These are phyloP conservation scores for Plasmodium billcollinsi DNA, from an alignment of 169 alveolate genomes.

Conservation along the genomic window DNA sequence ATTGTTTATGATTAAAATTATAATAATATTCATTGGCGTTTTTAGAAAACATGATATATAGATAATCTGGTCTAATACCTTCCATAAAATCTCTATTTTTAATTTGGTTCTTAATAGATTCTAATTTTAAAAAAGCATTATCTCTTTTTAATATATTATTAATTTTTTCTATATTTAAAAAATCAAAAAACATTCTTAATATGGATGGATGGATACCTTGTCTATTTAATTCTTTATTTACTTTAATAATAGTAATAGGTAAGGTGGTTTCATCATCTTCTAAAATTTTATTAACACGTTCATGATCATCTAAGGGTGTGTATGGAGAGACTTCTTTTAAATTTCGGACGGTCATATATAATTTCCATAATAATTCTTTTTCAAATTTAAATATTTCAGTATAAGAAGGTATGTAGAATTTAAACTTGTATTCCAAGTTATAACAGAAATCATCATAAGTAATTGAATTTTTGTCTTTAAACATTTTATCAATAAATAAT, in stretches of 20 bases:
- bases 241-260: conserved; percentile 78
- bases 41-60: conserved; percentile 81
- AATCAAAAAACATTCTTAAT: conserved; percentile 86
- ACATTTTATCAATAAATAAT: conserved; percentile 78
- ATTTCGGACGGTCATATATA: conserved; percentile 27
- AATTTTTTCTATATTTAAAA: conserved; percentile 65
- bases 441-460: conserved; percentile 83
- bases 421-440: conserved; percentile 80
- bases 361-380: conserved; percentile 76
- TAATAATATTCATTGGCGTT: conserved; percentile 56
- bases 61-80: conserved; percentile 88
- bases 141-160: conserved; percentile 59
- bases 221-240: conserved; percentile 82
- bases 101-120: conserved; percentile 80
- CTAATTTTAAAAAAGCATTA: conserved; percentile 79
- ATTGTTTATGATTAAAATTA: conserved; percentile 78
- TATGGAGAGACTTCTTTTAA: conserved; percentile 58
- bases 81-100: conserved; percentile 80
- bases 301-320: conserved; percentile 22
- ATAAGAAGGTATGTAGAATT: conserved; percentile 84
- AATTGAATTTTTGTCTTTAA: conserved; percentile 70
- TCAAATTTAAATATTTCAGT: conserved; percentile 82
- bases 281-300: conserved; percentile 37
- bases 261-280: conserved; percentile 81
- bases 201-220: conserved; percentile 89